These are phyloP conservation scores for Asterophora parasitica DNA, from an alignment of 768 basidiomycete genomes.

Conservation along the genomic window DNA sequence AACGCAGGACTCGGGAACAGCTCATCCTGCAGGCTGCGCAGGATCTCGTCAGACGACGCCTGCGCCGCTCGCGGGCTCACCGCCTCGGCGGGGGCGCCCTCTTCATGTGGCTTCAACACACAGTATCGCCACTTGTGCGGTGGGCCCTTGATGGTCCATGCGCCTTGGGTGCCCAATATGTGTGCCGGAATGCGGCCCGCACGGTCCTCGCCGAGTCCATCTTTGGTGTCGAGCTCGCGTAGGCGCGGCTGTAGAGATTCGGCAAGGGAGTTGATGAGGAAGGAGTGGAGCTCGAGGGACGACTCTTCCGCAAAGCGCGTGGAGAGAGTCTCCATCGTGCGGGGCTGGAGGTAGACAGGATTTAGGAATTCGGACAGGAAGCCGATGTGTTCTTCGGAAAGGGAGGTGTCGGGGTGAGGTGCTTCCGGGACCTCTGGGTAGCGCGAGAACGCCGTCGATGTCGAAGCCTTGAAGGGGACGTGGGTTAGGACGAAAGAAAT, in stretches of 20 bases:
- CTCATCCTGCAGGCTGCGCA: slow-evolving; percentile 68
- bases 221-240: slow-evolving; percentile 55
- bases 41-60: slow-evolving; percentile 49
- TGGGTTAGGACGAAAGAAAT: slow-evolving; percentile 6
- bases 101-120: slow-evolving; percentile 42
- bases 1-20: slow-evolving; percentile 80
- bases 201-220: slow-evolving; percentile 57
- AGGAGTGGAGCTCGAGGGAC: slow-evolving; percentile 82
- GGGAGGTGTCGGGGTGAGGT: slow-evolving; percentile 44
- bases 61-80: slow-evolving; percentile 51
- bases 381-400: slow-evolving; percentile 54
- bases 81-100: slow-evolving; percentile 35
- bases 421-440: slow-evolving; percentile 46
- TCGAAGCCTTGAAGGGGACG: slow-evolving; percentile 43
- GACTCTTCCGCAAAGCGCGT: slow-evolving; percentile 82
- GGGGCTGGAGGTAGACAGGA: slow-evolving; percentile 81
- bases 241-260: slow-evolving; percentile 61
- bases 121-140: slow-evolving; percentile 96
- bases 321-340: slow-evolving; percentile 77
- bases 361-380: slow-evolving; percentile 86
- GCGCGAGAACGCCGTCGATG: slow-evolving; percentile 52
- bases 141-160: slow-evolving; percentile 78
- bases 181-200: slow-evolving; percentile 59
- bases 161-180: slow-evolving; percentile 47
- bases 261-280: slow-evolving; percentile 70